Evolutionary conservation across 768 basidiomycete genomes (phyloP).

Genomic region (Trametes punicea): DNA sequence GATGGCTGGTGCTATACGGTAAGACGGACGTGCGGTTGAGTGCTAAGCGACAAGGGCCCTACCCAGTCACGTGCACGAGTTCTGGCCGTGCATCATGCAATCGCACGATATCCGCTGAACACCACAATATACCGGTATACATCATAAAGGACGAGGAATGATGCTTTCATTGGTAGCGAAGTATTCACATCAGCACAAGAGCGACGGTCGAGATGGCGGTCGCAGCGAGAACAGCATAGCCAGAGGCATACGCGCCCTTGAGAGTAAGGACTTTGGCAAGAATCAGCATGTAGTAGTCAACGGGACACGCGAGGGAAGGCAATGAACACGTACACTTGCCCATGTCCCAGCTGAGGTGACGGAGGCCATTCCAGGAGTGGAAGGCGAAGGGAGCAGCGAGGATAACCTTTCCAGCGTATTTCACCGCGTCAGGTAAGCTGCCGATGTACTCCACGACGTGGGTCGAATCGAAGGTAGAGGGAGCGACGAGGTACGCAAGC

Average conservation of each 20-base stretch:
- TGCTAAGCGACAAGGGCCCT: no score
- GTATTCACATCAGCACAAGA: slow-evolving; percentile 49
- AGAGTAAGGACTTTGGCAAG: slow-evolving; percentile 62
- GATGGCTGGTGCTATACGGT: no score
- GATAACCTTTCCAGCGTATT: slow-evolving; percentile 70
- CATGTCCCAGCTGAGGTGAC: slow-evolving; percentile 89
- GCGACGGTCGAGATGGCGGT: slow-evolving; percentile 72
- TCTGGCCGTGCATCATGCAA: no score
- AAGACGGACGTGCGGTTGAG: no score
- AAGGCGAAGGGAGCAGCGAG: slow-evolving; percentile 88
- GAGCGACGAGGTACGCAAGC: slow-evolving; percentile 80
- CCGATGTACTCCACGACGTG: slow-evolving; percentile 71
- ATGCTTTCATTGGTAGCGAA: not conserved
- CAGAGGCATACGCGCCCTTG: slow-evolving; percentile 76
- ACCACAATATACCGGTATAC: not conserved
- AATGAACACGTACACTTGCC: slow-evolving; percentile 68
- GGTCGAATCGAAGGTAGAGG: slow-evolving; percentile 74
- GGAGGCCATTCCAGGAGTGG: slow-evolving; percentile 86
- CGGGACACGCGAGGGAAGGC: not conserved
- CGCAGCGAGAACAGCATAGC: slow-evolving; percentile 80
- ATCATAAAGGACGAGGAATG: not conserved
- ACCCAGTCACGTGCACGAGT: no score
- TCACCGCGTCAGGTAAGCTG: slow-evolving; percentile 70
- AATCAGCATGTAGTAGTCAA: not conserved
- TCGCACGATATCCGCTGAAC: no score